phyloP scores from a whole-genome alignment of 1,139 yeast species.

The Saccharomycopsis phalli region DNA sequence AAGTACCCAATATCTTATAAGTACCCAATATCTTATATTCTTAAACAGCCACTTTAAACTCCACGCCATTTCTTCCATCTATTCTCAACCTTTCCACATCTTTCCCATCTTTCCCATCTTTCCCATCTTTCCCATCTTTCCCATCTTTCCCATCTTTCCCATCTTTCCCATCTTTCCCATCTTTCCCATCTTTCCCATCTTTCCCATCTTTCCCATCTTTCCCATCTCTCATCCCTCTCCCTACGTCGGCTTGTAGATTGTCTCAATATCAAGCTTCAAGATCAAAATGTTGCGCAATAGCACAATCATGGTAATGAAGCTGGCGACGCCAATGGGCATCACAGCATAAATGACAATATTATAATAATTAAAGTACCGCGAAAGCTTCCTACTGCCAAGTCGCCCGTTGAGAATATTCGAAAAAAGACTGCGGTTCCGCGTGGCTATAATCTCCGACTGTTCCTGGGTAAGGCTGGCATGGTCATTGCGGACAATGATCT shows the following conservation, averaged over 20 bases:
- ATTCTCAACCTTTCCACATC: too few relatives aligned
- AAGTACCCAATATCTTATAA: too few relatives aligned
- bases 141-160: too few relatives aligned
- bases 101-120: too few relatives aligned
- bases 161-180: too few relatives aligned
- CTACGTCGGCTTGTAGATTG: conserved; percentile 14
- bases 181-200: too few relatives aligned
- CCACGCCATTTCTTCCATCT: too few relatives aligned
- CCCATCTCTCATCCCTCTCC: too few relatives aligned
- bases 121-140: too few relatives aligned
- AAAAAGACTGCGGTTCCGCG: conserved; percentile 28
- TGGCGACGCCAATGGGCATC: conserved; percentile 92
- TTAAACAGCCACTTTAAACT: too few relatives aligned
- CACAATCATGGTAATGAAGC: conserved; percentile 86
- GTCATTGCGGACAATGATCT: conserved; percentile 18
- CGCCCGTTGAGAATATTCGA: conserved; percentile 9
- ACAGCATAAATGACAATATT: conserved; percentile 93
- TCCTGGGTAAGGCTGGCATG: conserved; percentile 25
- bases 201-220: too few relatives aligned
- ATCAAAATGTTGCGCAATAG: conserved; percentile 66
- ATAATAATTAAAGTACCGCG: conserved; percentile 67
- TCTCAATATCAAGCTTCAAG: conserved; percentile 60
- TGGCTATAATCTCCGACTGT: conserved; percentile 1
- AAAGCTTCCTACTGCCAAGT: conserved; percentile 20
- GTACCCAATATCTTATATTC: too few relatives aligned